Base-by-base conservation (phyloP, 2,329 filamentous ascomycete species). In the Claviceps citrina region DNA sequence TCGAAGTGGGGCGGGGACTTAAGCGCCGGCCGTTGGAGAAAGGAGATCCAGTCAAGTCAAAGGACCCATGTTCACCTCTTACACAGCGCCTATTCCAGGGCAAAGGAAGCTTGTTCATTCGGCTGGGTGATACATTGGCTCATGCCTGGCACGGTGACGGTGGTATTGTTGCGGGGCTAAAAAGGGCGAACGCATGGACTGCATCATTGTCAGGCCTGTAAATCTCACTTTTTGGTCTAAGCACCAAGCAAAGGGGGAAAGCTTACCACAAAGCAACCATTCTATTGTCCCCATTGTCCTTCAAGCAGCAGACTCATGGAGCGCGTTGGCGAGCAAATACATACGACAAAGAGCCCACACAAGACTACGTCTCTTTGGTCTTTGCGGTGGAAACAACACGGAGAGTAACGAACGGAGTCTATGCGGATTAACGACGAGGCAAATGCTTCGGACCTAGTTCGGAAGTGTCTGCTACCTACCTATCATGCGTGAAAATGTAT, bases 41-140 rank as follows among this genome's bases (percentile, higher is more conserved):
- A 38, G 27, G 15, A 25, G 19, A 18, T 31, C 38, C 38, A 39
- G 38, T 39, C 31, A 9, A 33, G 31, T 26, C 24, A 26, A 26
- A 33, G 38, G 15, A 22, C 7, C 38, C 9, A 16, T 20, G 8
- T 27, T 27, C 7, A 34, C 18, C 31, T 34, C 13, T 22, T 15
- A 27, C 37, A 33, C 31, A n/a, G 38, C 38, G 38, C 30, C 13
- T 39, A 39, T 19, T 5, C 18, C n/a, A 25, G 16, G 24, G 5
- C 27, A 22, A 33, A 32, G 12, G 19, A 20, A n/a, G 35, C 13
- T 8, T 28, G 25, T 27, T 27, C 25, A 7, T 20, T 28, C 4
- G 25, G 7, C 35, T n/a, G 12, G 13, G 18, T n/a, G 10, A 6
- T 27, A 26, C 16, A n/a, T 7, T 26, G 18, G 24, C 3, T 8